Base-by-base conservation (phyloP, 176 grass and related monocot species). In the Oryza coarctata region DNA sequence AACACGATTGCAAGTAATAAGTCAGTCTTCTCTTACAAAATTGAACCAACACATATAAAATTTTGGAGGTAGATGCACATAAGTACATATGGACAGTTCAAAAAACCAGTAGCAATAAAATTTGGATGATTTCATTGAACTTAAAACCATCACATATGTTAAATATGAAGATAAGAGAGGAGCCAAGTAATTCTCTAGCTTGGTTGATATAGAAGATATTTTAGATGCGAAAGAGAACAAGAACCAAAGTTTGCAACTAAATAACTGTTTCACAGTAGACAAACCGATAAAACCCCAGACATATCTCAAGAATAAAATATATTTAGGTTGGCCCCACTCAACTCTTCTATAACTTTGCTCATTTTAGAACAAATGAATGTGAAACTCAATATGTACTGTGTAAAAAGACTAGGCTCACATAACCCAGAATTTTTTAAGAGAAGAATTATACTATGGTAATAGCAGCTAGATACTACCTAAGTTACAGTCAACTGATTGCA, bases 41-140 rank as follows among this genome's bases (percentile, higher is more conserved):
- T 9, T 65, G 23, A 14, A 65, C 52, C 30, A 41, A 55, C 52
- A 26, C 31, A 63, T 12, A 31, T 13, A 43, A 64, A 77, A 31
- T 38, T 30, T 70, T 75, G 40, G 12, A 66, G 8, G 41, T 52
- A 40, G 52, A 76, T 75, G 20, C 25, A 25, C 55, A 60, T 60
- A 60, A 58, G 36, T 65, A 33, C 63, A 73, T 65, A 25, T 57
- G 22, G n/a, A 18, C 31, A 13, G 12, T 47, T 79, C 44, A 57
- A 85, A 69, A 86, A 20, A n/a, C 40, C 1, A 83, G 9, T 71
- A 0, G 32, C 10, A n/a, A 79, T 25, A 52, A 35, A 80, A 18
- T 70, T 41, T 65, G 52, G 29, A 65, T 41, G 49, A 52, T 74
- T 9, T 60, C 44, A n/a, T 80, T 31, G 18, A 84, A 63, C 23